Base-by-base conservation (phyloP, 257 asterid species). In the Solanum medicagineum region DNA sequence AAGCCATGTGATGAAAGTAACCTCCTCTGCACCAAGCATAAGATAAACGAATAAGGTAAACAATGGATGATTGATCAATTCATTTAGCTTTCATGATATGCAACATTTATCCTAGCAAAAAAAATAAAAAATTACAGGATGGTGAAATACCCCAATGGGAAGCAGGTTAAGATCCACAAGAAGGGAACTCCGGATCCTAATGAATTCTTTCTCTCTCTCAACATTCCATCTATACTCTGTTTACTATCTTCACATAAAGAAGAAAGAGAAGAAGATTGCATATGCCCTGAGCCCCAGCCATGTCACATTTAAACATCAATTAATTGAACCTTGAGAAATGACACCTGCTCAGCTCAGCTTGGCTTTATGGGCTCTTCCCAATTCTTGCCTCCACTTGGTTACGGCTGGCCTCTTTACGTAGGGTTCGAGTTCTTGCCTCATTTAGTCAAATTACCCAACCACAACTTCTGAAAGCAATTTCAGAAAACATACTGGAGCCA, bases 11-110 rank as follows among this genome's bases (percentile, higher is more conserved):
- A 87, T 69, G 92, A 88, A 6, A 93, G 69, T 87, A 93, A 59
- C 87, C 86, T 93, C 91, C 92, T 93, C 97, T 95, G 94, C 62
- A 87, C 75, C 84, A 85, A 90, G 77, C 86, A 86, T 66, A 29
- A 87, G 84, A 81, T 75, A 13, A 13, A 71, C 19, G 19, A 4
- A 69, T 19, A 81, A 55, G 9, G 79, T 54, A 12, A 77, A 6
- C 20, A 62, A 69, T 1, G 36, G 51, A 62, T 73, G 12, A 26
- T 45, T 8, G 81, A 81, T 40, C 29, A 73, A 55, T n/a, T 57
- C n/a, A 45, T 12, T 13, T 7, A 79, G 49, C 29, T 79, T 53
- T 29, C 65, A 53, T 17, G 65, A 7, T 29, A 29, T 16, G 66
- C 66, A 53, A 17, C 66, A 17, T 79, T 5, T 54, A 54, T 54